These are phyloP conservation scores for Quercus suber DNA, from an alignment of 306 rosid species.

Conservation along the genomic window DNA sequence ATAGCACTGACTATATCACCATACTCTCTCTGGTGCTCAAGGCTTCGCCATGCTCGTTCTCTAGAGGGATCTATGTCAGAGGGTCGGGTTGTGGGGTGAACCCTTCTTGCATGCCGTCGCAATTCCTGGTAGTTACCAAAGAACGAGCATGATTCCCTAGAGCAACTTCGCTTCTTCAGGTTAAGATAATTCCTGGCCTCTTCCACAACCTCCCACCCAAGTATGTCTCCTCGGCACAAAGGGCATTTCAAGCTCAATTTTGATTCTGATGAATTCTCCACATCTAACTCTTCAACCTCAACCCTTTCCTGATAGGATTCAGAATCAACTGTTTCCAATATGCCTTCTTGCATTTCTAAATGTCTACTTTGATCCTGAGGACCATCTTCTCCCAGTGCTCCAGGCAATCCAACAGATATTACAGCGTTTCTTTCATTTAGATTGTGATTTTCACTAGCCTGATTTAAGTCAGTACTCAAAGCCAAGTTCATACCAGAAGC, in stretches of 20 bases:
- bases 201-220: conserved; percentile 85
- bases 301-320: conserved; percentile 67
- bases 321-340: conserved; percentile 71
- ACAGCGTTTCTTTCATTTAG: conserved; percentile 64
- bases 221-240: conserved; percentile 71
- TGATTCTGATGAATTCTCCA: conserved; percentile 56
- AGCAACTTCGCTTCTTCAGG: conserved; percentile 83
- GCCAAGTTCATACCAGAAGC: conserved; percentile 52
- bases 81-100: conserved; percentile 77
- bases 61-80: conserved; percentile 73
- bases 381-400: conserved; percentile 55
- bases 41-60: conserved; percentile 74
- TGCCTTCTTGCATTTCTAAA: conserved; percentile 55
- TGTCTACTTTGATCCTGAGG: conserved; percentile 62
- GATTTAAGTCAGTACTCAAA: conserved; percentile 58
- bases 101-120: conserved; percentile 92
- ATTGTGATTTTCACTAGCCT: conserved; percentile 54
- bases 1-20: conserved; percentile 92
- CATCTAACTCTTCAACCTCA: conserved; percentile 57
- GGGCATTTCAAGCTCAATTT: conserved; percentile 73
- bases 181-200: conserved; percentile 86
- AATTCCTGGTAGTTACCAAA: conserved; percentile 78
- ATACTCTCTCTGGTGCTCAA: conserved; percentile 85
- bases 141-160: conserved; percentile 81
- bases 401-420: conserved; percentile 63